phyloP scores from a whole-genome alignment of 2,329 filamentous ascomycete genomes.

The Microascus cirrosus region DNA sequence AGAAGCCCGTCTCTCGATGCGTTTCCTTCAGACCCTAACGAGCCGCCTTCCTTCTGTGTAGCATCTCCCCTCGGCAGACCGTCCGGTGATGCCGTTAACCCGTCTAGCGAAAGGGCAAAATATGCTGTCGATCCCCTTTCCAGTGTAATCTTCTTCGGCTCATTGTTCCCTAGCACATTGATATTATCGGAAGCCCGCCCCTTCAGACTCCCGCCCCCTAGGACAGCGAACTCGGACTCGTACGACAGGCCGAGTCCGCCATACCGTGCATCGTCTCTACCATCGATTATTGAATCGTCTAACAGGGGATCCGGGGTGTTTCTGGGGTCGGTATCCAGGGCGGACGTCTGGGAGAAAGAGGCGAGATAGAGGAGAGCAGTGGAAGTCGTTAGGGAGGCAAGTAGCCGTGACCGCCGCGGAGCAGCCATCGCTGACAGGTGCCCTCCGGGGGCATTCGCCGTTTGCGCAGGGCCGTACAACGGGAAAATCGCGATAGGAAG shows the following conservation, averaged over 20 bases:
- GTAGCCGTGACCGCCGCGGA: conserved; percentile 59
- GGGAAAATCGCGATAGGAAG: background rate
- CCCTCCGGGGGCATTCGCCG: conserved; percentile 25
- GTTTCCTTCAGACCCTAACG: background rate
- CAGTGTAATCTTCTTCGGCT: conserved; percentile 46
- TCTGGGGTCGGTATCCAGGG: conserved; percentile 30
- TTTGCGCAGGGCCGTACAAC: background rate
- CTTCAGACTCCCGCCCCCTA: conserved; percentile 48
- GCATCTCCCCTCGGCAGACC: background rate
- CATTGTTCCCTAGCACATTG: conserved; percentile 51
- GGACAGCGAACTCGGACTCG: conserved; percentile 48
- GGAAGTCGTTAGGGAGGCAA: conserved; percentile 52
- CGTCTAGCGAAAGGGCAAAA: conserved; percentile 51
- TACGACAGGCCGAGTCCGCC: conserved; percentile 27
- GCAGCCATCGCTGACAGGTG: conserved; percentile 43
- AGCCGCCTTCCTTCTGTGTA: background rate
- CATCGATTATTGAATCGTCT: conserved; percentile 9
- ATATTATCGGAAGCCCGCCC: conserved; percentile 45
- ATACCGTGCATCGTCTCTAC: background rate
- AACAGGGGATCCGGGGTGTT: background rate
- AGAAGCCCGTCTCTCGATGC: background rate
- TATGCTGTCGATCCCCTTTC: conserved; percentile 48
- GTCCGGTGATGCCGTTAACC: conserved; percentile 22
- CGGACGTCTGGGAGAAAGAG: conserved; percentile 50
- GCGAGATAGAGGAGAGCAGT: conserved; percentile 46